These are phyloP conservation scores for Rubia peregrina DNA, from an alignment of 305 asterid species.

Conservation along the genomic window DNA sequence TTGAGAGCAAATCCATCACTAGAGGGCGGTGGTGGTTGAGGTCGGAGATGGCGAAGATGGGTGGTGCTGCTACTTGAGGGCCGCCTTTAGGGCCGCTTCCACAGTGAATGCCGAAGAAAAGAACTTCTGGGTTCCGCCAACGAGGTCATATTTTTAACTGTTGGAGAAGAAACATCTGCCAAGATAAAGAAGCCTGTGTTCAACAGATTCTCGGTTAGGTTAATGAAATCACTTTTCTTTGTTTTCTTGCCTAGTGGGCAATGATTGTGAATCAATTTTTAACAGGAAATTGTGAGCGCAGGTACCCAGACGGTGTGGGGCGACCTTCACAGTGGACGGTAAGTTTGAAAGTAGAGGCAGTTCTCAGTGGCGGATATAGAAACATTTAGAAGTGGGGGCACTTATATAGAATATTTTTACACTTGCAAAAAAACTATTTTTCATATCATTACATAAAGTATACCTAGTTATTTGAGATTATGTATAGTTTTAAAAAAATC, in stretches of 20 bases:
- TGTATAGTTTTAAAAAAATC: too few species aligned
- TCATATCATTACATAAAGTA: too few species aligned
- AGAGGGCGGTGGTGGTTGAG: too few species aligned
- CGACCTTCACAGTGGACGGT: slow-evolving; percentile 17
- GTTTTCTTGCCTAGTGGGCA: background rate
- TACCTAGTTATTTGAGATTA: too few species aligned
- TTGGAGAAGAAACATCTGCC: slow-evolving; percentile 80
- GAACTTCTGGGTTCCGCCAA: slow-evolving; percentile 73
- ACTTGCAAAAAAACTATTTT: too few species aligned
- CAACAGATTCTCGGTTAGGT: slow-evolving; percentile 76
- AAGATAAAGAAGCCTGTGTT: slow-evolving; percentile 98
- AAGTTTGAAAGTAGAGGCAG: too few species aligned
- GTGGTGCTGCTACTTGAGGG: too few species aligned
- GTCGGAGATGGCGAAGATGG: too few species aligned
- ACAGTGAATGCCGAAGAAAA: slow-evolving; percentile 54
- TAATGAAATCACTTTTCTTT: background rate
- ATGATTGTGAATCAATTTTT: background rate
- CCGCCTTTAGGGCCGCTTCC: slow-evolving; percentile 23
- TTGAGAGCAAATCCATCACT: too few species aligned
- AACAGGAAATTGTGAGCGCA: slow-evolving; percentile 68
- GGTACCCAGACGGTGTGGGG: slow-evolving; percentile 98
- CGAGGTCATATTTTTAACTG: slow-evolving; percentile 64
- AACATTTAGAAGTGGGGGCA: too few species aligned
- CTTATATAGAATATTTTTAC: too few species aligned
- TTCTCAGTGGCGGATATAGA: too few species aligned